Conservation (phyloP, 768 basidiomycete genomes). For the Tylopilus sp. region DNA sequence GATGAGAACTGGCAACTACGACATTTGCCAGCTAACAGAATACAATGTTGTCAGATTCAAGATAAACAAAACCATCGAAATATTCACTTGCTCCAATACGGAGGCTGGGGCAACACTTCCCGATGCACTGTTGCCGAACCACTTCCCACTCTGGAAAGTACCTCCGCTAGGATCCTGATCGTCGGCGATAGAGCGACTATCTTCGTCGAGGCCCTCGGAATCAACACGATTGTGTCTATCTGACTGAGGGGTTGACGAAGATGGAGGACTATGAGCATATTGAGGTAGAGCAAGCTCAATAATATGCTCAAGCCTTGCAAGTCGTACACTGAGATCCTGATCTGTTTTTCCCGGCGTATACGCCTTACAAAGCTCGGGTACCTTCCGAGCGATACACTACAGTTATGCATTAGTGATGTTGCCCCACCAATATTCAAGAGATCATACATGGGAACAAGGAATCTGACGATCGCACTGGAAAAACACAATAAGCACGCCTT, state of each 20-base stretch:
- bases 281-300: conserved; percentile 79
- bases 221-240: conserved; percentile 43
- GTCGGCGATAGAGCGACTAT: conserved; percentile 66
- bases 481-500: conserved; percentile 16
- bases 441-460: conserved; percentile 77
- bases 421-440: conserved; percentile 1
- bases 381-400: conserved; percentile 81
- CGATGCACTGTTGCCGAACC: conserved; percentile 81
- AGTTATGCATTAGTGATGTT: conserved; percentile 13
- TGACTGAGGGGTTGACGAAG: conserved; percentile 30
- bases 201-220: conserved; percentile 57
- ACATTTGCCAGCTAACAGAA: conserved; percentile 49
- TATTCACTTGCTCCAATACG: conserved; percentile 72
- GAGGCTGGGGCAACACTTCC: conserved; percentile 80
- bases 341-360: conserved; percentile 87
- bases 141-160: conserved; percentile 78
- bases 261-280: conserved; percentile 48
- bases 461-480: conserved; percentile 78
- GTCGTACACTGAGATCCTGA: conserved; percentile 71
- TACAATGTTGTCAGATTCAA: conserved; percentile 22
- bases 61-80: conserved; percentile 14
- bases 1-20: conserved; percentile 41
- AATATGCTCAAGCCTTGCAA: conserved; percentile 77
- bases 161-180: conserved; percentile 76
- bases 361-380: conserved; percentile 83